Conservation (phyloP, 2,329 filamentous ascomycete genomes). For the Botrytis cinerea region DNA sequence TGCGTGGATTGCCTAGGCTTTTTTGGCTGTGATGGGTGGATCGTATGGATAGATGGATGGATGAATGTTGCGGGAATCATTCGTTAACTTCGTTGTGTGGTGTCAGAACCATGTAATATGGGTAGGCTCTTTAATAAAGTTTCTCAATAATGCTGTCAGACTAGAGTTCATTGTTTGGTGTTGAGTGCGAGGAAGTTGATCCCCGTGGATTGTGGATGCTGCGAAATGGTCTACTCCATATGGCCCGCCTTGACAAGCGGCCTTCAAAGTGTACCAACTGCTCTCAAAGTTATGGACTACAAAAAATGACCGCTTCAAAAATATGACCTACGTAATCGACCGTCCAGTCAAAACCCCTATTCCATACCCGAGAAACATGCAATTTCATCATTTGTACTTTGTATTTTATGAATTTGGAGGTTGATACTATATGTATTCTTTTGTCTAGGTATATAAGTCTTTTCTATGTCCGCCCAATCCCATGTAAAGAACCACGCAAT, state of each 20-base stretch:
- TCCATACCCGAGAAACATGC: background rate
- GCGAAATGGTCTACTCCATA: background rate
- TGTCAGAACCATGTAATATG: background rate
- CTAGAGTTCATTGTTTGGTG: background rate
- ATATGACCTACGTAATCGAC: background rate
- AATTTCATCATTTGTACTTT: background rate
- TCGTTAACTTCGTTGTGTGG: background rate
- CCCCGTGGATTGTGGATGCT: background rate
- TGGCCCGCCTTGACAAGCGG: background rate
- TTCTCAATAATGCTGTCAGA: background rate
- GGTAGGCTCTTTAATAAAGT: background rate
- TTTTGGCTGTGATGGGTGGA: background rate
- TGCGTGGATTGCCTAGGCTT: background rate
- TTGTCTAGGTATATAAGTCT: slow-evolving; percentile 12
- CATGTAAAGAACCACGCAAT: background rate
- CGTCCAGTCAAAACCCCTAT: background rate
- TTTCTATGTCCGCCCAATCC: background rate
- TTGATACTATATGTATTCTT: background rate
- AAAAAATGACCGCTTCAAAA: too few species aligned
- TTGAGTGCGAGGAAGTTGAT: background rate
- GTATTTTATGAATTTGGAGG: background rate
- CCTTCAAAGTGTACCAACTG: background rate
- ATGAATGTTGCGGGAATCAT: slow-evolving; percentile 2
- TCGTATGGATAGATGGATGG: background rate
- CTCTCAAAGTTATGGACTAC: background rate